Evolutionary conservation across 108 stramenopile genomes (phyloP).

Genomic region (Conticribra guillardii): DNA sequence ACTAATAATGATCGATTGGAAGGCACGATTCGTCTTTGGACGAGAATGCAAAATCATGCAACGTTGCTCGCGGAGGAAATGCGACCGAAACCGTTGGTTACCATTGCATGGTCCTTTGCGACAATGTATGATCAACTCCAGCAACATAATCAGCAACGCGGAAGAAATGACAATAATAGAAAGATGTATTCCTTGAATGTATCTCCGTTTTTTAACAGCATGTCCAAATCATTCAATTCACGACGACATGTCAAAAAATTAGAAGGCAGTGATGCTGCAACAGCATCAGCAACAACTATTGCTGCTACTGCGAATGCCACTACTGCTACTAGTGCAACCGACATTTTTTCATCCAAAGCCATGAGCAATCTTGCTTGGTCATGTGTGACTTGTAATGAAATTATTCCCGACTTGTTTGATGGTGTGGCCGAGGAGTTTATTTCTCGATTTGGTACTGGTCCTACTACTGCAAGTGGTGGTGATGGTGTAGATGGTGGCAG

Average conservation of each 20-base stretch:
- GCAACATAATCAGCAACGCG: neutral
- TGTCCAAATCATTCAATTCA: neutral
- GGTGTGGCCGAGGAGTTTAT: constrained; percentile 30
- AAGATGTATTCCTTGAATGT: too few relatives aligned
- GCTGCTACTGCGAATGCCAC: too few relatives aligned
- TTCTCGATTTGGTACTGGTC: neutral
- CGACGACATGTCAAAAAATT: neutral
- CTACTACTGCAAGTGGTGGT: neutral
- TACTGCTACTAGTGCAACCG: too few relatives aligned
- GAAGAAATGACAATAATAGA: too few relatives aligned
- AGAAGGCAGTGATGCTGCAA: neutral
- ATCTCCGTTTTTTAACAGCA: too few relatives aligned
- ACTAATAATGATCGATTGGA: too few relatives aligned
- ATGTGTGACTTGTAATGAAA: constrained; percentile 28
- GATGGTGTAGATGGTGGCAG: neutral
- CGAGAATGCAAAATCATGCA: too few relatives aligned
- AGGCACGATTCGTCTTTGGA: too few relatives aligned
- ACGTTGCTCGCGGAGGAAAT: neutral
- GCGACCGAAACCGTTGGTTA: neutral
- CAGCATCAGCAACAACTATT: too few relatives aligned
- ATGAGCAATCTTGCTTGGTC: constrained; percentile 44
- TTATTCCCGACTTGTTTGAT: constrained; percentile 12
- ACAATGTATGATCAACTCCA: neutral
- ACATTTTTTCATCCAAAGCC: constrained; percentile 23
- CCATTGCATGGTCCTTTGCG: neutral